A percentile compares a stretch with the other conserved stretches of the same genome.
phyloP scores from a whole-genome alignment of 2,329 filamentous ascomycete species.

The Ophiostoma tasmaniense region DNA sequence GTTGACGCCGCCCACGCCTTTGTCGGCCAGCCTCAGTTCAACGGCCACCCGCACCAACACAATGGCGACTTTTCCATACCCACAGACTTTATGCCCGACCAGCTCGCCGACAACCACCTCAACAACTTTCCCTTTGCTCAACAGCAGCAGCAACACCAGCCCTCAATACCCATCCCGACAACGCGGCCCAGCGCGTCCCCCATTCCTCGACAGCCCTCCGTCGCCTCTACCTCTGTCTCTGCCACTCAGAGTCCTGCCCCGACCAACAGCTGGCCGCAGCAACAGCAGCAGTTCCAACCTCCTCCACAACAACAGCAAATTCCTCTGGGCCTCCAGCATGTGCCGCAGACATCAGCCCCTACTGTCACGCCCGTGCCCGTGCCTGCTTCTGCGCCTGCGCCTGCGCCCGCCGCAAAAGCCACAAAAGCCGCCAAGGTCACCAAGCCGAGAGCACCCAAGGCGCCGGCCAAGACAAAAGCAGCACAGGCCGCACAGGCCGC shows the following conservation, averaged over 20 bases:
- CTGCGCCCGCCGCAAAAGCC: neutral
- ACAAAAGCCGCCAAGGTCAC: constrained; percentile 10
- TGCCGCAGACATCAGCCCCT: neutral
- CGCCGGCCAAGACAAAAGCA: neutral
- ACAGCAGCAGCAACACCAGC: neutral
- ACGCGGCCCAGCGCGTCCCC: neutral
- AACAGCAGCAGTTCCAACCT: neutral
- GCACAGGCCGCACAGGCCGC: neutral
- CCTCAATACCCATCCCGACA: neutral
- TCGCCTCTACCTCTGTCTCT: neutral
- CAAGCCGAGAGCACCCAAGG: constrained; percentile 10
- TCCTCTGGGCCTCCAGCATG: neutral
- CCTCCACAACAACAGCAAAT: neutral
- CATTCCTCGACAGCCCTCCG: neutral
- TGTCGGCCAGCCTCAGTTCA: neutral
- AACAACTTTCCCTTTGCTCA: neutral
- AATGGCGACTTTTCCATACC: constrained; percentile 5
- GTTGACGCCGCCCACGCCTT: neutral
- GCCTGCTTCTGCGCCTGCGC: neutral
- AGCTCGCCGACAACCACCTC: constrained; percentile 12
- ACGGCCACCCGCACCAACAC: neutral
- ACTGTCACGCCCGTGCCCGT: neutral
- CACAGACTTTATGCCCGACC: constrained; percentile 6
- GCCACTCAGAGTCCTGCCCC: neutral
- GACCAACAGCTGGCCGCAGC: neutral